Percentiles rank a stretch among this genome's conserved stretches.
Conservation (phyloP, 495 filamentous ascomycete genomes). For the Tuber calosporum region DNA sequence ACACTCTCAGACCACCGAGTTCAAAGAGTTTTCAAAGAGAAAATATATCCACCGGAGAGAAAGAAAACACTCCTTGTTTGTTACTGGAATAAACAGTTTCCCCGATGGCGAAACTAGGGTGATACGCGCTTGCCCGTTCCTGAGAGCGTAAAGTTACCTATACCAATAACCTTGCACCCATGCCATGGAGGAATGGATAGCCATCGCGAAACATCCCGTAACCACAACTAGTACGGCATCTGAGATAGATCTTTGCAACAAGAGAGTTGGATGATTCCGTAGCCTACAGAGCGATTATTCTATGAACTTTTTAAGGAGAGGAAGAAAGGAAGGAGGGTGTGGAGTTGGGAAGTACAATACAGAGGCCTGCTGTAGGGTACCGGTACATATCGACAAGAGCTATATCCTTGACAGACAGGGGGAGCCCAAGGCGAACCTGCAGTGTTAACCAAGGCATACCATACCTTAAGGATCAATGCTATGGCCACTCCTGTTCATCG, state of each 20-base stretch:
- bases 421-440: no score
- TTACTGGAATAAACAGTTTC: background rate
- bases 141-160: background rate
- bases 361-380: background rate
- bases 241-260: background rate
- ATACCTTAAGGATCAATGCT: no score
- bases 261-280: background rate
- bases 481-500: no score
- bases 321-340: background rate
- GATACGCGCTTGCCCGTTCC: background rate
- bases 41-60: background rate
- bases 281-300: background rate
- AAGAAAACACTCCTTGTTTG: background rate
- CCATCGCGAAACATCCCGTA: background rate
- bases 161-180: background rate
- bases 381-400: background rate
- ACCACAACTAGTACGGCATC: background rate
- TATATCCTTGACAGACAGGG: no score
- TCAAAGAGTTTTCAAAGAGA: background rate
- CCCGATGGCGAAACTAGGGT: background rate
- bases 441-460: no score
- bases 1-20: background rate
- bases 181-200: background rate
- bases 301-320: background rate
- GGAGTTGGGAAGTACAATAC: background rate